Evolutionary conservation across 73 alveolate genomes (phyloP).

Genomic region (Paraurostyla sp.): DNA sequence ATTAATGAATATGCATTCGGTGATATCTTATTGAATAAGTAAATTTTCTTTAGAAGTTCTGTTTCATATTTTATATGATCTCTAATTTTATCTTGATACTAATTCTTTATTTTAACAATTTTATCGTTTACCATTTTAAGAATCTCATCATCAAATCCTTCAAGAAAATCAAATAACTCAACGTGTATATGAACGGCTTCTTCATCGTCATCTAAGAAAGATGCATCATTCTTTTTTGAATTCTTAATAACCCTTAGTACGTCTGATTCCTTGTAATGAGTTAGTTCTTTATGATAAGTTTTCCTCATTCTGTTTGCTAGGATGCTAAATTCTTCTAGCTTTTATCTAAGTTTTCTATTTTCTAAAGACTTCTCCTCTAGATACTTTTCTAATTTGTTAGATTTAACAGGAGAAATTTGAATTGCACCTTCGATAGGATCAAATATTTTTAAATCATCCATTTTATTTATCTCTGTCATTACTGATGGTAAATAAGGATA

Average conservation of each 20-base stretch:
- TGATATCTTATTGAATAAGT: conserved; percentile 28
- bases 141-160: conserved; percentile 51
- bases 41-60: conserved; percentile 50
- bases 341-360: conserved; percentile 30
- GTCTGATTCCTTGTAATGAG: conserved; percentile 50
- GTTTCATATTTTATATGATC: conserved; percentile 50
- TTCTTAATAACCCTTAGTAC: neutral
- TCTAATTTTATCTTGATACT: conserved; percentile 40
- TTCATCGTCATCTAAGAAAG: conserved; percentile 40
- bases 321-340: conserved; percentile 11
- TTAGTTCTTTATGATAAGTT: conserved; percentile 50
- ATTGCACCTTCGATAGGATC: conserved; percentile 9
- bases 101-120: neutral
- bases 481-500: conserved; percentile 39
- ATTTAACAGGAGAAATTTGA: conserved; percentile 24
- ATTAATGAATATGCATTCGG: conserved; percentile 55
- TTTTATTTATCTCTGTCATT: conserved; percentile 29
- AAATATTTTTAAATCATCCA: neutral
- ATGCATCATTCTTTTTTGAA: neutral
- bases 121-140: conserved; percentile 41
- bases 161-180: conserved; percentile 48
- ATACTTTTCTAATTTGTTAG: conserved; percentile 9
- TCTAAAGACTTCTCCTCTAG: neutral
- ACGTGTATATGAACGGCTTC: conserved; percentile 21
- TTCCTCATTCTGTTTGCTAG: conserved; percentile 46